These are phyloP conservation scores for Polygonum maritimum DNA, from an alignment of 148 eudicot species.

Conservation along the genomic window DNA sequence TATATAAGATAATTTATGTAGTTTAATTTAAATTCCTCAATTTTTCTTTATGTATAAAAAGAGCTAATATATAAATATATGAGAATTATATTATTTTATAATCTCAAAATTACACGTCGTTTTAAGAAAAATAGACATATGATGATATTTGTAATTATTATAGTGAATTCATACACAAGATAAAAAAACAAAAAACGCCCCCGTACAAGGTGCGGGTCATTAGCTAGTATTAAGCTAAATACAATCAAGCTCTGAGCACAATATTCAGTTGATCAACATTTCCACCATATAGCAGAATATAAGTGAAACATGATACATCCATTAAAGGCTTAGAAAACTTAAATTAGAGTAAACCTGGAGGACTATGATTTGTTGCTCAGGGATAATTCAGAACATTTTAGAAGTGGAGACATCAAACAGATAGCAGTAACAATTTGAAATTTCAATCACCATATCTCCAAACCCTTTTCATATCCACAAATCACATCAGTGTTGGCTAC, in stretches of 20 bases:
- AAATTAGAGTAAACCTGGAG: neutral
- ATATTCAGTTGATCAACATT: neutral
- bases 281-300: neutral
- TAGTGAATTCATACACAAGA: no score
- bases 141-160: no score
- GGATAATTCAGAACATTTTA: neutral
- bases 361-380: neutral
- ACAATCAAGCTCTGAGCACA: neutral
- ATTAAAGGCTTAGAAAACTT: neutral
- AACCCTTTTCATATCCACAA: neutral
- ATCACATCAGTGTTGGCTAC: neutral
- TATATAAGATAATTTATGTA: no score
- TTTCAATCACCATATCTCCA: neutral
- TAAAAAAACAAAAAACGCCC: no score
- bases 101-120: no score
- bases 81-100: no score
- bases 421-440: neutral
- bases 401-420: neutral
- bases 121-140: no score
- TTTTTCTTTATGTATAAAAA: no score
- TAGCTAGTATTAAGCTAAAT: neutral
- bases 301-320: neutral
- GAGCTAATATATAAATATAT: no score
- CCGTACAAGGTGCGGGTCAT: no score
- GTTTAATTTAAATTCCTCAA: no score